Base-by-base conservation (phyloP, 768 basidiomycete genomes). In the Multifurca ochricompacta region DNA sequence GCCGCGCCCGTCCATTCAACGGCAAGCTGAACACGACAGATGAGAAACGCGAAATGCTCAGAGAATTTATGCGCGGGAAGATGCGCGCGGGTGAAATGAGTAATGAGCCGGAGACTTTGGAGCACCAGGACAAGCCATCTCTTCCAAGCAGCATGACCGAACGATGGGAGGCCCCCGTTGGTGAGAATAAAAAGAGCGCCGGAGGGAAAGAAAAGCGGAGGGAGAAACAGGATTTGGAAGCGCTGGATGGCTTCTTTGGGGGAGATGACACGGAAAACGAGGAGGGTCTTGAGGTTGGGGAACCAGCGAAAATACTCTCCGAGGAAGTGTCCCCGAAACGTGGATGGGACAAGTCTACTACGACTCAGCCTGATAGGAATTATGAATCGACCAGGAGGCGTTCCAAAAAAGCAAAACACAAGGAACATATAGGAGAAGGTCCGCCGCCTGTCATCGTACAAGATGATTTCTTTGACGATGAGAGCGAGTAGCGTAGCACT, bases 11-110 rank as follows among this genome's bases (percentile, higher is more conserved):
- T 43, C 1, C 58, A 55, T 31, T 7, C 44, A 6, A 28, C 11
- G 8, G 3, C 45, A 4, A 34, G 61, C 34, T 47, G 25, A 47
- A 63, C 21, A 51, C 67, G 3, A 79, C 80, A 6, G 75, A 81
- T 51, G 66, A 70, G 21, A 73, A 74, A 31, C 75, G 86, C 9
- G 75, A 80, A 45, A 77, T 79, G 60, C 64, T 90, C n/a, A 76
- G 82, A 23, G 65, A 61, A 32, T 77, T 77, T 77, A 77, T 89
- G 49, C 74, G 74, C 30, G 70, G 69, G 48, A 74, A 73, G 54
- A 89, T 91, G 84, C 68, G 73, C 44, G 65, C 64, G 0, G 83
- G 85, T 1, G 79, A 80, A 48, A 51, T 91, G 37, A 71, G 76
- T 1, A 50, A 62, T 1, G 81, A 84, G 60, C 85, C 87, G 8